phyloP scores from a whole-genome alignment of 2,329 filamentous ascomycete species.

The Intubia oerlemansii region DNA sequence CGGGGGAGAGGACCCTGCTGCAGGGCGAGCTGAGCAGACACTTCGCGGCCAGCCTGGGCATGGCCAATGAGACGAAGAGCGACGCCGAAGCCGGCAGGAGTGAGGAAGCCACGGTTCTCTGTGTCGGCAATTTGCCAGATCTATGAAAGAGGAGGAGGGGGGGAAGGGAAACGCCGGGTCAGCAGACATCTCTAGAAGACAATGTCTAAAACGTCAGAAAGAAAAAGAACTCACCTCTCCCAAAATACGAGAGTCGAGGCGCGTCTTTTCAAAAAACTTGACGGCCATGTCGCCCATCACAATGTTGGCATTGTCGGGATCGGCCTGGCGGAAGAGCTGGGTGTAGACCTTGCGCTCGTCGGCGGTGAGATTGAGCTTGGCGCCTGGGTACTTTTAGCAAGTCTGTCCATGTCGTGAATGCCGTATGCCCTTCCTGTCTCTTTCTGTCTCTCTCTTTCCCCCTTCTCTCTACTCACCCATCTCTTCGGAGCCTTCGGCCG shows the following conservation, averaged over 20 bases:
- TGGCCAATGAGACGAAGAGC: conserved; percentile 89
- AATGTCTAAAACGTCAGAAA: not conserved
- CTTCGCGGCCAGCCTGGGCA: conserved; percentile 71
- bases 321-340: conserved; percentile 81
- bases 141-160: conserved; percentile 21
- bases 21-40: conserved; percentile 60
- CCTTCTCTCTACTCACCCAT: conserved; percentile 7
- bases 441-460: no score
- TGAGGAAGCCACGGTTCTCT: conserved; percentile 87
- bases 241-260: conserved; percentile 63
- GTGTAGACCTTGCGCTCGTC: conserved; percentile 91
- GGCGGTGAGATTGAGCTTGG: conserved; percentile 64
- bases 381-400: no score
- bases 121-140: conserved; percentile 99
- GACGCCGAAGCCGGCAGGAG: conserved; percentile 78
- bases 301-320: conserved; percentile 77
- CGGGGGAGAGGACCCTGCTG: conserved; percentile 75
- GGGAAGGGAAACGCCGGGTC: no score
- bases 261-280: conserved; percentile 94
- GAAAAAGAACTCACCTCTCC: conserved; percentile 44
- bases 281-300: conserved; percentile 93
- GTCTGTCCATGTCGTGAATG: no score
- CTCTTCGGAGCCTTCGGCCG: conserved; percentile 11
- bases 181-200: no score
- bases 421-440: no score